Conservation (phyloP, 495 filamentous ascomycete genomes). For the Massariosphaeria phaeospora region DNA sequence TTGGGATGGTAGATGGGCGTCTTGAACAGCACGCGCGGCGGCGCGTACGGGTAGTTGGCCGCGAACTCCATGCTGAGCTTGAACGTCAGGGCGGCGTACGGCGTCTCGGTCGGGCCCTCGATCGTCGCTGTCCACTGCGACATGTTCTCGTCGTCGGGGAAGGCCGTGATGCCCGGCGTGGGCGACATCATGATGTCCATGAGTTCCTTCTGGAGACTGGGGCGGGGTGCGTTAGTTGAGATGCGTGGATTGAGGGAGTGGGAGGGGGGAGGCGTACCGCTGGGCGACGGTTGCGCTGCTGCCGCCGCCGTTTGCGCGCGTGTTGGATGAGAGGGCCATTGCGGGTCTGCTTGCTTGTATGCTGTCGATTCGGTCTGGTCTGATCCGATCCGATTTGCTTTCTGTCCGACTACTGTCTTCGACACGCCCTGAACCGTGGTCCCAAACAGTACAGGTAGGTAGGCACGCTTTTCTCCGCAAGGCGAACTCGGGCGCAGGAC, state of each 20-base stretch:
- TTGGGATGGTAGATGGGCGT: constrained; percentile 46
- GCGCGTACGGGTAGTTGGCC: constrained; percentile 84
- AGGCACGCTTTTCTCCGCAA: too few species aligned
- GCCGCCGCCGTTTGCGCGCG: constrained; percentile 12
- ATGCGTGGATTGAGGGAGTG: background rate
- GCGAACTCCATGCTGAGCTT: constrained; percentile 93
- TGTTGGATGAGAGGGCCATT: constrained; percentile 16
- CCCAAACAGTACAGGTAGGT: too few species aligned
- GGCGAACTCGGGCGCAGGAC: too few species aligned
- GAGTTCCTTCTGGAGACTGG: constrained; percentile 88
- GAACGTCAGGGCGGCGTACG: constrained; percentile 82
- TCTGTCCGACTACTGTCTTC: too few species aligned
- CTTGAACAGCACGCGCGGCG: constrained; percentile 75
- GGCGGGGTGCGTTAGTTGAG: background rate
- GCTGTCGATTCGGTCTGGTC: background rate
- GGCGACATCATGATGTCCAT: constrained; percentile 97
- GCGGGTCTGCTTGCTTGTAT: background rate
- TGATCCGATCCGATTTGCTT: background rate
- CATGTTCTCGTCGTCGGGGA: constrained; percentile 89
- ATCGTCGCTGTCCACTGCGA: constrained; percentile 91
- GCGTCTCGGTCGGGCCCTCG: constrained; percentile 82
- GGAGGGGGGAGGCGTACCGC: constrained; percentile 18
- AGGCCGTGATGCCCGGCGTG: constrained; percentile 90
- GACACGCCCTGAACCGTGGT: too few species aligned
- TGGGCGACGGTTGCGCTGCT: constrained; percentile 17